These are phyloP conservation scores for Ettlia oleoabundans DNA, from an alignment of 139 green algal genomes.

Conservation along the genomic window DNA sequence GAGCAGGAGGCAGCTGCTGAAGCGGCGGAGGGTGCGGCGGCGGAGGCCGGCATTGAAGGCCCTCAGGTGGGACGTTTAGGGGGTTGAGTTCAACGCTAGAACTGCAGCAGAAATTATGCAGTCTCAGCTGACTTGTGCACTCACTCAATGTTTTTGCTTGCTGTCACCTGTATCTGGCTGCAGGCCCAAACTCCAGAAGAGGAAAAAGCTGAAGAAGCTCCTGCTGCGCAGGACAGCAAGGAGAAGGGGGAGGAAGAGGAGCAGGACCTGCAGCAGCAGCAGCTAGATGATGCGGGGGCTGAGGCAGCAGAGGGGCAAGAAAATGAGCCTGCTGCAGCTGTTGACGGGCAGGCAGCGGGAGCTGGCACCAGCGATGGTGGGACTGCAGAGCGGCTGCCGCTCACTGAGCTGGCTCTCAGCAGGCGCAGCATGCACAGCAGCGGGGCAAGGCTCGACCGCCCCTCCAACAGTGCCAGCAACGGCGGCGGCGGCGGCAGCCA, in stretches of 20 bases:
- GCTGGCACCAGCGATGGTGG: neutral
- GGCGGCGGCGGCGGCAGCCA: no score
- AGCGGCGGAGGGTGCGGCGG: neutral
- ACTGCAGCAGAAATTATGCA: no score
- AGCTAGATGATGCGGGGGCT: neutral
- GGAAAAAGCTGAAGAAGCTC: neutral
- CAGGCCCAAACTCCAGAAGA: no score
- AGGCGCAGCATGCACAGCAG: neutral
- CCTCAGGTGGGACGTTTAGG: no score
- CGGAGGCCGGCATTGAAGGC: no score
- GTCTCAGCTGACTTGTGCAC: no score
- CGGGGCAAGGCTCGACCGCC: neutral
- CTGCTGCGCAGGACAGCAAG: no score
- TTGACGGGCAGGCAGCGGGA: neutral
- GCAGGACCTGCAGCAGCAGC: neutral
- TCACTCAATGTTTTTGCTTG: no score
- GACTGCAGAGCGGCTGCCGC: neutral
- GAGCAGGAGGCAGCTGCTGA: neutral
- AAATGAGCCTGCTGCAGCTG: neutral
- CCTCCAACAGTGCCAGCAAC: neutral
- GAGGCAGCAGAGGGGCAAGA: neutral
- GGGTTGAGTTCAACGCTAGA: no score
- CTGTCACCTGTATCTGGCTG: no score
- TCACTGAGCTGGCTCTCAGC: no score
- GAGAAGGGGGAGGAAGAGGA: neutral